Conservation (phyloP, 441 rosid genomes). For the Pelargonium australe region DNA sequence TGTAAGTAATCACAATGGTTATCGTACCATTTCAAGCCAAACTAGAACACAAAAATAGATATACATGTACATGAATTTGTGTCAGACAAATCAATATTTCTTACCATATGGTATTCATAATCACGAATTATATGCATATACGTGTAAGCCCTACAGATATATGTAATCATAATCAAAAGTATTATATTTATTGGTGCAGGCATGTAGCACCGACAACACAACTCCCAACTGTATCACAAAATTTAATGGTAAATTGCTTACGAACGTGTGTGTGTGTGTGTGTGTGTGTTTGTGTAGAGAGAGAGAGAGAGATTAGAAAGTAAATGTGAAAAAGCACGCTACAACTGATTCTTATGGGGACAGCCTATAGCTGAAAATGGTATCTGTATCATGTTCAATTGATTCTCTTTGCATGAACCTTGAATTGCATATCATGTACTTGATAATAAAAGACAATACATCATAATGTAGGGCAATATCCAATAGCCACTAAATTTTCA, state of each 20-base stretch:
- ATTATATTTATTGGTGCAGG: too few relatives aligned
- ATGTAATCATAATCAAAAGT: too few relatives aligned
- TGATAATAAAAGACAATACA: neutral
- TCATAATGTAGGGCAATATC: neutral
- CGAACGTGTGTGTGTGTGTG: neutral
- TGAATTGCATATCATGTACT: neutral
- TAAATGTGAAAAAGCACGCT: neutral
- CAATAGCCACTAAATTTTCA: neutral
- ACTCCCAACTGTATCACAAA: neutral
- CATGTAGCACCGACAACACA: neutral
- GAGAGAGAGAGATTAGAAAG: neutral
- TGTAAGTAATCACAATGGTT: neutral
- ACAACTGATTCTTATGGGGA: neutral
- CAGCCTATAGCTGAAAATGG: neutral
- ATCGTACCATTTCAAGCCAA: neutral
- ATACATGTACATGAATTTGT: conserved; percentile 10
- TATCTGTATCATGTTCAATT: neutral
- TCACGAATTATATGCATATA: neutral
- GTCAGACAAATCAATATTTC: neutral
- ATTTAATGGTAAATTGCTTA: neutral
- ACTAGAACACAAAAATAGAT: conserved; percentile 9
- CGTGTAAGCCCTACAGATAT: too few relatives aligned
- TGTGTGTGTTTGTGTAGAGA: neutral
- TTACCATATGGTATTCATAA: neutral
- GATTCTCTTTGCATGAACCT: neutral